Base-by-base conservation (phyloP, 2,329 filamentous ascomycete genomes). In the Magnaporthiopsis poae region DNA sequence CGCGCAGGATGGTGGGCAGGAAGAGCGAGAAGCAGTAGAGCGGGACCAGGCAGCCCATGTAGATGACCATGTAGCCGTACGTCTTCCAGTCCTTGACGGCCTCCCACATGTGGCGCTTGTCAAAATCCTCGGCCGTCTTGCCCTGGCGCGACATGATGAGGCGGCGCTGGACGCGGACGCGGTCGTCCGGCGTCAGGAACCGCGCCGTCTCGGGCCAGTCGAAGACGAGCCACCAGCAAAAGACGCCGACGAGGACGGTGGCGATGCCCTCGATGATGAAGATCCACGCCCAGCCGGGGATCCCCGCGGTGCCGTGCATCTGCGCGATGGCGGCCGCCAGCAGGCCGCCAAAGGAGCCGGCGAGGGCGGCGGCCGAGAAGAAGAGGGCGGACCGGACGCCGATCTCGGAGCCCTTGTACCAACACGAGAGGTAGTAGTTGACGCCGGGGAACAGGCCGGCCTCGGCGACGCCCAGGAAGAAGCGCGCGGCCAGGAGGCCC, bases 51-150 rank as follows among this genome's bases (percentile, higher is more conserved):
- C 82, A 83, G 1, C 90, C 91, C 87, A 92, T 91, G 75, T 92
- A 95, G 68, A 94, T 88, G 61, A 90, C 76, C 75, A 90, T 89
- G 15, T 86, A 89, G 1, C 84, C 79, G 77, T 87, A 95, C 27
- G 89, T 96, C 80, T 96, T 96, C 88, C 90, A 96, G 74, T 96
- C 92, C 67, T 84, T 88, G 25, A 94, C 71, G 8, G 87, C 87
- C 15, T 85, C 83, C 84, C 86, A 91, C 68, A 95, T 82, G 74
- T 91, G 92, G 3, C 80, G 78, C 79, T 86, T 86, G 70, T 88
- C 86, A 78, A 93, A 95, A 13, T 87, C 81, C 74, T 96, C 92
- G 69, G 87, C 82, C 1, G 89, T 89, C n/a, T 86, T 89, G 12
- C 85, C 82, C 75, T 96, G 92, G 70, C 90, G 81, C 74, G 96